Evolutionary conservation across 2,329 filamentous ascomycete species (phyloP), one percentile per base, ranked within the genome.

Genomic region (Fusarium sp.): DNA sequence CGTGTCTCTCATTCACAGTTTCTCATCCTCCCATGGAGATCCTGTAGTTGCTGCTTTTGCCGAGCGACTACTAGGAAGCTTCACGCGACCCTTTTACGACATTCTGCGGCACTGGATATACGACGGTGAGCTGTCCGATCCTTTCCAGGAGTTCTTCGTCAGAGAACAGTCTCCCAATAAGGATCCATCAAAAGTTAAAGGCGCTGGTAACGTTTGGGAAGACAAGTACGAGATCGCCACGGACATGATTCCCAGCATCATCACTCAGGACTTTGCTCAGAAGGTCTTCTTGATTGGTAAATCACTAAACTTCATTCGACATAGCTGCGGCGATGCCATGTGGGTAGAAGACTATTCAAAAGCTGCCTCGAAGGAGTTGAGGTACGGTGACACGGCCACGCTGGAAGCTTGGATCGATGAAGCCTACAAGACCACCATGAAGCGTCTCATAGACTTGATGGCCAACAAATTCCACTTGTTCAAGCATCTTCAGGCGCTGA

Each of bases 281-380:
- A 98, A 98, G 77, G 93, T 99, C 7, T 98, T 98, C 74, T 83
- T 99, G 9, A 99, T 99, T 73, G 96, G 96, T 58, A 99, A 99
- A 79, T 97, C 95, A 6, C 86, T 99, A 56, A 99, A 99, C 80
- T 99, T 99, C 80, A 98, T 99, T 77, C 91, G 96, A 24, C 95
- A 98, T 79, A 95, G 94, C 72, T 99, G 96, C 77, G 92, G 92
- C 10, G 97, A 99, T 78, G 93, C 94, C 24, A 89, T 91, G 33
- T 99, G 96, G 96, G 96, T 99, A 3, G 95, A 98, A 76, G 91
- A 91, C 33, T 98, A 99, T 81, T 97, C 95, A 28, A 97, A 97
- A 77, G 91, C 91, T 50, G 92, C 95, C 2, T 97, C 95, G 11
- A 97, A 96, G 79, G 94, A 97, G 79, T 86, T 99, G 34, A 89